Evolutionary conservation across 1,139 yeast genomes (phyloP), one percentile per base, ranked within the genome.

Genomic region (Petasospora rhodanensis): DNA sequence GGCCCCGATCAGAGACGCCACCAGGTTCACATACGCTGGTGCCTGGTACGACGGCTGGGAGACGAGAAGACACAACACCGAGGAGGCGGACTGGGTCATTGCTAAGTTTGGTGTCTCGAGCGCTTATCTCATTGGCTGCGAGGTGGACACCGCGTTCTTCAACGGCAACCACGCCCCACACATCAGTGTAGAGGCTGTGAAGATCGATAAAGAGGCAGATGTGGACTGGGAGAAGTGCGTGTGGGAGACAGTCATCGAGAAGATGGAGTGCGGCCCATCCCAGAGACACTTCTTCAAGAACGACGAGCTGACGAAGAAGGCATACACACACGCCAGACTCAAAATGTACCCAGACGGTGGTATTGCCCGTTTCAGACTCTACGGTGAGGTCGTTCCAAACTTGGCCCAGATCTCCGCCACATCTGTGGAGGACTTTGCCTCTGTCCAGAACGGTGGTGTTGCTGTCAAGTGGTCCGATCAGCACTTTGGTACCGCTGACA

Each of bases 1-100:
- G 34, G 69, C 78, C 7, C 94, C 96, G 5, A 72, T 85, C 37
- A 69, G 93, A 52, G 94, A 85, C 52, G 81, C 84, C 15, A 79
- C 87, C 14, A 68, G 72, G 50, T 89, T 85, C 60, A 76, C 82
- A 5, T 81, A 75, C 44, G 75, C 89, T 5, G 97, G 97, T 34
- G 95, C 95, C 6, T 87, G 96, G 96, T 89, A 84, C 55, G 97
- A 89, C 50, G 97, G 97, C 12, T 89, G 97, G 97, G 97, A 89
- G 60, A 87, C 97, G 15, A 72, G 96, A 57, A 73, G 97, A 61
- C 97, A 89, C 66, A 89, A 89, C 59, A 62, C 75, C 2, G 81
- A 68, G 41, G 86, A 77, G 37, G 83, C 85, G 26, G 97, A 89
- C 54, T 87, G 89, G 83, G 96, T 83, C 18, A 66, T 84, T 24